phyloP scores from a whole-genome alignment of 140 eudicot species.

The Ambrosia hybrid region DNA sequence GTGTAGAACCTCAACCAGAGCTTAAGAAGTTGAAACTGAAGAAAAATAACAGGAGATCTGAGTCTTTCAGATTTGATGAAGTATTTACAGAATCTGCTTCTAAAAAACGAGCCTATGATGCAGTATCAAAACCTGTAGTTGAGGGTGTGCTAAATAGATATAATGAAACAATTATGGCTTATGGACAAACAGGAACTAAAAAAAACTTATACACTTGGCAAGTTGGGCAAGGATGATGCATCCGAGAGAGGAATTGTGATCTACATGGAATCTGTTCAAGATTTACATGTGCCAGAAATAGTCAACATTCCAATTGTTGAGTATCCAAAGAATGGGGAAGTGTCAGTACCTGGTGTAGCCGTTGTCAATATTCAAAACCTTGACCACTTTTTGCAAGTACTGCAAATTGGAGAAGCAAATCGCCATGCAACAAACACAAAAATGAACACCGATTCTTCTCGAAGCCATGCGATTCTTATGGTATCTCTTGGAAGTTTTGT shows the following conservation, averaged over 20 bases:
- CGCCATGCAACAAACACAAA: constrained; percentile 95
- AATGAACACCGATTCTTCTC: constrained; percentile 85
- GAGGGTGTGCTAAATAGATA: constrained; percentile 47
- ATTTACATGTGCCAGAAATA: constrained; percentile 93
- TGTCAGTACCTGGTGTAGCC: constrained; percentile 75
- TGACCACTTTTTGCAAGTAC: constrained; percentile 59
- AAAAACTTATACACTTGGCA: constrained; percentile 80
- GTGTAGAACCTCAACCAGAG: constrained; percentile 83
- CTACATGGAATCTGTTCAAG: constrained; percentile 91
- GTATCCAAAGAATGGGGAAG: constrained; percentile 82
- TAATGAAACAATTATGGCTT: constrained; percentile 91
- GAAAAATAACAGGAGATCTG: too few relatives aligned
- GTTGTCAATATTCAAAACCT: constrained; percentile 55
- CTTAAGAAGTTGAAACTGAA: too few relatives aligned
- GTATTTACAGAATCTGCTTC: too few relatives aligned
- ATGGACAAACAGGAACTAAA: constrained; percentile 94
- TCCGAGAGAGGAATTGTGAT: constrained; percentile 90
- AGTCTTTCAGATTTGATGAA: too few relatives aligned
- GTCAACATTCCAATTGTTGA: constrained; percentile 75
- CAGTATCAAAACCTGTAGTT: too few relatives aligned
- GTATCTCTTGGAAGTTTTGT: constrained; percentile 59
- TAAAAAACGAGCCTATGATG: too few relatives aligned
- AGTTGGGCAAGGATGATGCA: constrained; percentile 70
- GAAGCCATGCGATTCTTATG: constrained; percentile 95
- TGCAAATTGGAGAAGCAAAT: constrained; percentile 80